Percentiles rank a stretch among this genome's conserved stretches.
These are phyloP conservation scores for Vanrija sp. DNA, from an alignment of 1,284 basidiomycete species.

Conservation along the genomic window DNA sequence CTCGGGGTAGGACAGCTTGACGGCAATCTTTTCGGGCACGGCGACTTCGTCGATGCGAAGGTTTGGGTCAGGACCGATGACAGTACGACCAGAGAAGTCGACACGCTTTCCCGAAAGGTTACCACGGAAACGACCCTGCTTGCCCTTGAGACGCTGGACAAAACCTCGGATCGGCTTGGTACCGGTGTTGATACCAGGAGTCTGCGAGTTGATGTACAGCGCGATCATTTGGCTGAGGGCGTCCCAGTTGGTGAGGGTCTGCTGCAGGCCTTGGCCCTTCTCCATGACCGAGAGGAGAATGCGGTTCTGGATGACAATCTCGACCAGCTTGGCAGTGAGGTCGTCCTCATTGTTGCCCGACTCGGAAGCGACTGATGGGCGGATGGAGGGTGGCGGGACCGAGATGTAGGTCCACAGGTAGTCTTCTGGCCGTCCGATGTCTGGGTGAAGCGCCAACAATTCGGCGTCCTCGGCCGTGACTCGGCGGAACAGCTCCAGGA, in stretches of 20 bases:
- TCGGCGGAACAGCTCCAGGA: conserved; percentile 85
- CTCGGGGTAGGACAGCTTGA: conserved; percentile 94
- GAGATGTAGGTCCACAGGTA: conserved; percentile 99
- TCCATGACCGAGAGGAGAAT: conserved; percentile 85
- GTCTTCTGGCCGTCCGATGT: conserved; percentile 88
- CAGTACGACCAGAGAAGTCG: conserved; percentile 96
- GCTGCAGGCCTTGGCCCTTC: conserved; percentile 80
- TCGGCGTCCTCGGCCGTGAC: conserved; percentile 98
- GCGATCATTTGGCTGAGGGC: conserved; percentile 91
- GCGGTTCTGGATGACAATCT: conserved; percentile 93
- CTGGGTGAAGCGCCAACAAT: conserved; percentile 83
- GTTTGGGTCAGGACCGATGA: conserved; percentile 98
- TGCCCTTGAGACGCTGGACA: conserved; percentile 96
- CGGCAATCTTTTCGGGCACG: conserved; percentile 92
- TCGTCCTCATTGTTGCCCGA: conserved; percentile 95
- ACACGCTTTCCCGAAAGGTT: conserved; percentile 99
- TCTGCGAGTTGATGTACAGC: conserved; percentile 97
- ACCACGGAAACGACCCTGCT: conserved; percentile 97
- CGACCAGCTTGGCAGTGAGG: conserved; percentile 92
- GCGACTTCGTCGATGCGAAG: conserved; percentile 97
- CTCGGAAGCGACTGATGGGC: conserved; percentile 95
- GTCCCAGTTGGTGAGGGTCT: conserved; percentile 97
- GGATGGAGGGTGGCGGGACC: conserved; percentile 95
- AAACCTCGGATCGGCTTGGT: conserved; percentile 94
- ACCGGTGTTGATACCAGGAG: conserved; percentile 80